Base-by-base conservation (phyloP, 495 filamentous ascomycete genomes). In the Tirmania nivea region DNA sequence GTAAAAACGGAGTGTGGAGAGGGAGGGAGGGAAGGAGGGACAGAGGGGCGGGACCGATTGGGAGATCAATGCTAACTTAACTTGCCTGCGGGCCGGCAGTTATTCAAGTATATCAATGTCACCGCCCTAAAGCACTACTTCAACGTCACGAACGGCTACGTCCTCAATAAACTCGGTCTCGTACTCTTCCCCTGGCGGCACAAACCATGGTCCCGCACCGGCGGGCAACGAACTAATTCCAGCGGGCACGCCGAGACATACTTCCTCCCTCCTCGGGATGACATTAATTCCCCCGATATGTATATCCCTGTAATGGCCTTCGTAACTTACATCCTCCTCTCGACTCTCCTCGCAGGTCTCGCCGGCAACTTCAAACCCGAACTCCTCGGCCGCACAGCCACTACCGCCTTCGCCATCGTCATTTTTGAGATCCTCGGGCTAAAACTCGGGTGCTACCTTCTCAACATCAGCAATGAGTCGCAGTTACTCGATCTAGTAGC, bases 181-280 rank as follows among this genome's bases (percentile, higher is more conserved):
- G 86, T 99, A 48, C 79, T 99, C 55, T 95, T 95, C 67, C 90
- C 90, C 25, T 99, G 89, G 87, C 73, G 88, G 54, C 90, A 99
- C 69, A 85, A 87, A 63, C 87, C 88, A 16, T 99, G 90, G 90
- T 90, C 86, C 53, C 79, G 90, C 49, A 67, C 71, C 19, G 60
- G 57, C 20, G 49, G 56, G 20, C 50, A 59, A 10, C 75, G 75
- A 51, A 72, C 76, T 61, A 69, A 78, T 5, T 69, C 78, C 11
- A 74, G 76, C 14, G 81, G 81, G 9, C 76, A 83, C 59, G 69
- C 74, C 12, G 83, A 88, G 52, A 82, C 80, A 47, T 84, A 84
- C 75, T 96, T 86, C 68, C 75, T 95, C 8, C 87, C 90, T 10
- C 90, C 90, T n/a, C 76, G 89, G 50, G 89, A 96, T 64, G 90